Conservation (phyloP, 2,329 filamentous ascomycete species). For the Calonectria fujianensis region DNA sequence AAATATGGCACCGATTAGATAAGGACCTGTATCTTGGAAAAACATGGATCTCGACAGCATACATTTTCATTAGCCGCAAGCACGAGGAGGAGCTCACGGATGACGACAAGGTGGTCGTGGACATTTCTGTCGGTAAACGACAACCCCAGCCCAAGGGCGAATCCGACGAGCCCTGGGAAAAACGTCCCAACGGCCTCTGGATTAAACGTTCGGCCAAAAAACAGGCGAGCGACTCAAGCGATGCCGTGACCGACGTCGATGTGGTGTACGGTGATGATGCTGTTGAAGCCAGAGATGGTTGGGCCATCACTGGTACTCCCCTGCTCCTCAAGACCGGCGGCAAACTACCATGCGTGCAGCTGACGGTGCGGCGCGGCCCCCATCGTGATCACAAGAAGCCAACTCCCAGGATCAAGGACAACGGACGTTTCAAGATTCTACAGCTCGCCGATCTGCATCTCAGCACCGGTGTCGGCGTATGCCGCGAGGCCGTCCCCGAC, state of each 20-base stretch:
- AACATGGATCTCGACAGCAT: slow-evolving; percentile 85
- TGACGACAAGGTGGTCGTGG: slow-evolving; percentile 86
- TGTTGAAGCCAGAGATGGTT: slow-evolving; percentile 90
- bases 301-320: slow-evolving; percentile 85
- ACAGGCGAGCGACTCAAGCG: slow-evolving; percentile 83
- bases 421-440: slow-evolving; percentile 97
- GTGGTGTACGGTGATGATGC: slow-evolving; percentile 93
- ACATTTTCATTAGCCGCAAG: slow-evolving; percentile 88
- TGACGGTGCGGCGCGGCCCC: slow-evolving; percentile 86
- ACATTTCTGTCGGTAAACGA: slow-evolving; percentile 83
- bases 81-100: slow-evolving; percentile 87
- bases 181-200: slow-evolving; percentile 86
- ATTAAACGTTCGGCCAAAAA: slow-evolving; percentile 83
- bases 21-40: slow-evolving; percentile 90
- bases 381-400: slow-evolving; percentile 80
- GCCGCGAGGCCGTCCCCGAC: slow-evolving; percentile 89
- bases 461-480: slow-evolving; percentile 89
- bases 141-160: slow-evolving; percentile 73
- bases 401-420: slow-evolving; percentile 85
- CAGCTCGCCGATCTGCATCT: slow-evolving; percentile 96
- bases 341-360: slow-evolving; percentile 80
- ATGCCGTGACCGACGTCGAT: slow-evolving; percentile 87
- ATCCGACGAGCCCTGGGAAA: slow-evolving; percentile 83
- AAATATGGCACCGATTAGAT: slow-evolving; percentile 87
- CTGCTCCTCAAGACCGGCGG: slow-evolving; percentile 80